Evolutionary conservation across 2,329 filamentous ascomycete species (phyloP), one percentile per base, ranked within the genome.

Genomic region (Bipolaris bicolor): DNA sequence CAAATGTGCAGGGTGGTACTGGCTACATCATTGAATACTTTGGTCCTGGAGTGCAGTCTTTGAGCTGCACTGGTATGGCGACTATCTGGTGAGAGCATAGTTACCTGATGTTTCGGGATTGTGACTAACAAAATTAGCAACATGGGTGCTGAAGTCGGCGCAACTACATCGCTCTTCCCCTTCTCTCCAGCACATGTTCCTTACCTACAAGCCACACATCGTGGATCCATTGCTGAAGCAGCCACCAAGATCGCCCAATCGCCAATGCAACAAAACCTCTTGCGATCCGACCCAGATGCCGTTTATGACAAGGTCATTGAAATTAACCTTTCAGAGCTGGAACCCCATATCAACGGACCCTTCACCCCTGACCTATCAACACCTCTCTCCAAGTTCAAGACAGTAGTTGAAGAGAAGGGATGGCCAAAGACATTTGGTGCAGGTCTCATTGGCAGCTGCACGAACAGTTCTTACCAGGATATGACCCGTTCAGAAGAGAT

Each of bases 381-480:
- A 0, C 94, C 95, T 4, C 81, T 99, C 52, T 97, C 93, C 47
- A 84, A 89, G 72, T 99, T 99, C 81, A 92, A 92, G 73, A 85
- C 91, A 57, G 88, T 90, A 1, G 91, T 97, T 20, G 84, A 90
- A 77, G 84, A 89, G 68, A 92, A 97, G 77, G 82, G 90, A 49
- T 99, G 95, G 95, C 95, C 95, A 2, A 86, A 91, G 73, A 92
- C 89, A 62, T 89, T 99, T 60, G 95, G 92, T 11, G 94, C 95
- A 24, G 93, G 93, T 49, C 84, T 99, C 52, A 99, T 99, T 73
- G 95, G 95, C 59, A 97, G 92, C 80, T 99, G 95, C 83, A 99
- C 95, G 49, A 99, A 99, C 84, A 96, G 91, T 77, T 98, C 95
- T 2, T 99, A 98, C 77, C 90, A 97, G 79, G 95, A 99, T 76